These are phyloP conservation scores for Neurospora africana DNA, from an alignment of 495 filamentous ascomycete genomes.

Conservation along the genomic window DNA sequence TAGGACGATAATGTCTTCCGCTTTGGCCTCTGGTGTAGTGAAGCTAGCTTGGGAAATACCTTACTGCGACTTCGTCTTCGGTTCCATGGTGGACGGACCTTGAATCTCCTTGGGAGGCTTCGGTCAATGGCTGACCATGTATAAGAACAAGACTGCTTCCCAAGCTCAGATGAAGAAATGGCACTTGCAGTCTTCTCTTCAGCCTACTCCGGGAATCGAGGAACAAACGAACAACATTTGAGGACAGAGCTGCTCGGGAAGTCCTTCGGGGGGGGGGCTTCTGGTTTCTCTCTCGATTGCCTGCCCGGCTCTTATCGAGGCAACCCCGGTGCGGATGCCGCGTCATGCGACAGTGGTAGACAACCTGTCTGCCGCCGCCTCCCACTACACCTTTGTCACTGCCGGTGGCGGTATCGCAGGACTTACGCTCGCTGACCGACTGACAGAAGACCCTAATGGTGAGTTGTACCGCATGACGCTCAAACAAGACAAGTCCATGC, in stretches of 20 bases:
- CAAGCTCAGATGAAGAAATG: not conserved
- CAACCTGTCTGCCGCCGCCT: not conserved
- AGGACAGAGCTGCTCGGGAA: not conserved
- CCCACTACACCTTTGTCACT: slow-evolving; percentile 39
- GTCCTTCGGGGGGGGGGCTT: not conserved
- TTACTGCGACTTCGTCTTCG: not conserved
- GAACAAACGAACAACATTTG: not conserved
- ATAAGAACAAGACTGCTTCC: not conserved
- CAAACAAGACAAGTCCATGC: slow-evolving; percentile 5
- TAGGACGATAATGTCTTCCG: not conserved
- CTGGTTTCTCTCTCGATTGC: not conserved
- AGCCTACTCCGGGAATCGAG: not conserved
- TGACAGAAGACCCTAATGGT: slow-evolving; percentile 36
- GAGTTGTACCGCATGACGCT: slow-evolving; percentile 16
- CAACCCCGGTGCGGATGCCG: slow-evolving; percentile 4
- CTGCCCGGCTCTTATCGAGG: not conserved
- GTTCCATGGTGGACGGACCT: not conserved
- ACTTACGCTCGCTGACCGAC: slow-evolving; percentile 35
- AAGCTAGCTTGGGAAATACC: not conserved
- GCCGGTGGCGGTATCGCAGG: slow-evolving; percentile 39
- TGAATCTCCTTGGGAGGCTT: not conserved
- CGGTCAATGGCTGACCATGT: not conserved
- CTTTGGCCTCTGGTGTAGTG: not conserved
- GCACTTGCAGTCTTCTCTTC: not conserved
- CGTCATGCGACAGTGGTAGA: slow-evolving; percentile 19